phyloP scores from a whole-genome alignment of 768 basidiomycete genomes.

The Kwoniella sp. region DNA sequence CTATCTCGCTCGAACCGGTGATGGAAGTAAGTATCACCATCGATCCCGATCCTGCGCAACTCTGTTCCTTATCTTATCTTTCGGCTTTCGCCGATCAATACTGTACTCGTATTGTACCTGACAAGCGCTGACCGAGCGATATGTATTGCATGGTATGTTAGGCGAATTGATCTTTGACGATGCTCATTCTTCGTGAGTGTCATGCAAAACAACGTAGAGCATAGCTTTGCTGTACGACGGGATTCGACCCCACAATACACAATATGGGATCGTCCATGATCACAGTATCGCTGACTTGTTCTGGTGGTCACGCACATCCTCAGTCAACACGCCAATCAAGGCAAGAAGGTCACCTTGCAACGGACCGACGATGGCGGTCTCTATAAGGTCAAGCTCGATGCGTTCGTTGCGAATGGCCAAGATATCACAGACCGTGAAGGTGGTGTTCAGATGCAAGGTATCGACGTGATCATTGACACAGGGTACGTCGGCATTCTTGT shows the following conservation, averaged over 20 bases:
- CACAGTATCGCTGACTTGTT: no score
- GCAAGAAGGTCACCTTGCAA: neutral
- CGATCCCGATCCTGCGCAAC: neutral
- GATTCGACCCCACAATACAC: no score
- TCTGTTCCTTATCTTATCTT: conserved; percentile 4
- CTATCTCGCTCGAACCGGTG: conserved; percentile 6
- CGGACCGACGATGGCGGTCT: conserved; percentile 7
- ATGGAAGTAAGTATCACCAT: conserved; percentile 2
- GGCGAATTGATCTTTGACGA: conserved; percentile 13
- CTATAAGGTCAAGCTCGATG: conserved; percentile 11
- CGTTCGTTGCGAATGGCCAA: conserved; percentile 1
- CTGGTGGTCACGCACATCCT: no score
- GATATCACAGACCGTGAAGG: neutral
- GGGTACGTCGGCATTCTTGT: no score
- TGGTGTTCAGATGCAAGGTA: conserved; percentile 4
- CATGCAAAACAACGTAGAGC: neutral
- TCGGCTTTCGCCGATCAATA: neutral
- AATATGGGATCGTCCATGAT: no score
- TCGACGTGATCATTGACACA: conserved; percentile 17
- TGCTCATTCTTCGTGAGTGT: conserved; percentile 6
- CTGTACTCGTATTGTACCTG: no score
- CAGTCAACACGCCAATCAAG: conserved; percentile 14
- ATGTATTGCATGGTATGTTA: no score
- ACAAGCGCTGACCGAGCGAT: neutral
- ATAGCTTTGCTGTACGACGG: neutral